Base-by-base conservation (phyloP, 805 yeast species). In the Saccharomycopsis vini region DNA sequence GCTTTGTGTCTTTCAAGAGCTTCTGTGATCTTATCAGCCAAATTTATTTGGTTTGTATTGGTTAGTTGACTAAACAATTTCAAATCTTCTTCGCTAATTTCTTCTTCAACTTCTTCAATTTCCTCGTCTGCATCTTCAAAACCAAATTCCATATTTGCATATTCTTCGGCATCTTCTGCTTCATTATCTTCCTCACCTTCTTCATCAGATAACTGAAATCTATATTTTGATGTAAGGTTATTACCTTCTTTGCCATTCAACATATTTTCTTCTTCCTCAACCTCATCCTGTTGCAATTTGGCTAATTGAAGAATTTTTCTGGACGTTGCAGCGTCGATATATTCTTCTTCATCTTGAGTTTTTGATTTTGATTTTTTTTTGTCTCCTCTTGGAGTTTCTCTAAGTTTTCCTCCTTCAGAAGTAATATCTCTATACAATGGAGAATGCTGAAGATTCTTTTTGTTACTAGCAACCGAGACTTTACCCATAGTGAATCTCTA, bases 11-110 rank as follows among this genome's bases (percentile, higher is more conserved):
- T 36, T 43, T 56, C 60, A 46, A 59, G 53, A 56, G 82, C 87
- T 52, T 88, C 95, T 83, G 90, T 73, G 54, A 92, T 88, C 57
- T 88, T 87, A 62, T 92, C 98, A 21, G 96, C 97, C 54, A 92
- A 68, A 53, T 81, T 83, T 56, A 77, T 70, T 43, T 80, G 24
- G 9, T 19, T 19, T 6, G 38, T 63, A 3, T 58, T 49, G 20
- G 57, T 63, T 3, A 69, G 58, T 33, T 56, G 58, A 48, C 74
- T 73, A 62, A 89, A 88, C 59, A 92, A 62, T 37, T 78, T 90
- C 10, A 87, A 81, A 53, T 92, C 97, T 43, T 79, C 81, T 46
- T 79, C 90, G 54, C 83, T 83, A 6, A 85, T 74, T 42, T 79
- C 85, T 53, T 77, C 85, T 46, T 72, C 77, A 18, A 65, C 72